Evolutionary conservation across 176 grass and related monocot genomes (phyloP), one percentile per base, ranked within the genome.

Genomic region (Saccharum spontaneum): DNA sequence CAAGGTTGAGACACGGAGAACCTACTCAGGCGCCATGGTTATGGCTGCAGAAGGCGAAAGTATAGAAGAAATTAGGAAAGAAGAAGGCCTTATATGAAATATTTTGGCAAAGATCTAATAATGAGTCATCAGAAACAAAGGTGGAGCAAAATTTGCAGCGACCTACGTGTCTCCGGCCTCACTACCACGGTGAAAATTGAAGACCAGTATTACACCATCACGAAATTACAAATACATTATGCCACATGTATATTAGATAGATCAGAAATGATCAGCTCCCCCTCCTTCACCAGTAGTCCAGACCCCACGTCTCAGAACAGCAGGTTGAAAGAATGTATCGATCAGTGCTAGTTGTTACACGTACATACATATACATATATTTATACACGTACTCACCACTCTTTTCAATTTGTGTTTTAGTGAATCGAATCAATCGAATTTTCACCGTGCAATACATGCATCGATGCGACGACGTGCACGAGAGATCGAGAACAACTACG

Each of bases 261-360:
- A 55, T 55, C 7, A 55, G 52, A 55, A 55, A 55, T 55, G 52
- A 44, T 72, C 1, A 61, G 33, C 48, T 72, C 60, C 80, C 80
- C 40, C 46, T 48, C 79, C 38, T 15, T 74, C 70, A n/a, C 40
- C 70, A 3, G 54, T 9, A 24, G n/a, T 34, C 57, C 50, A 36
- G 28, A 62, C 83, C 69, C 24, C 75, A 46, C 49, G 20, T 45
- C 24, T 44, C 43, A 46, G 22, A 45, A 59, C 55, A n/a, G 20
- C 55, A 79, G 40, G 65, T 66, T 28, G 16, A 26, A 17, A 77
- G 16, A 20, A 84, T 20, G 34, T 49, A 62, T 34, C n/a, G 28
- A 43, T 60, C 24, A 46, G 69, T 39, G 34, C 66, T 76, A 57
- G 33, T 36, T 76, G 33, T 81, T 68, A 20, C 76, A 30, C 68